phyloP scores from a whole-genome alignment of 805 yeast species.

The Ogataea sp. region DNA sequence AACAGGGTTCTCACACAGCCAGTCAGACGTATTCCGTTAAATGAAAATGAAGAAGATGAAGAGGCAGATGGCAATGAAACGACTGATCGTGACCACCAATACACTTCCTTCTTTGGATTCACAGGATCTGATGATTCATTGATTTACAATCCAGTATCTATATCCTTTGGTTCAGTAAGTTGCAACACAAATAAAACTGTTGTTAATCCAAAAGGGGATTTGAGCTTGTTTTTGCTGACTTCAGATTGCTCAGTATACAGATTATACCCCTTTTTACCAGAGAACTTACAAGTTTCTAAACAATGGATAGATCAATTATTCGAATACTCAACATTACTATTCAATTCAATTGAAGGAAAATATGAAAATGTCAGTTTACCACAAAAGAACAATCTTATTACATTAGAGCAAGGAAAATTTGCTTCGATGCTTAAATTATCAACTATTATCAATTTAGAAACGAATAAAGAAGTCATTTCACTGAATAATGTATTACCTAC shows the following conservation, averaged over 20 bases:
- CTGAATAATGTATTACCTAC: conserved; percentile 9
- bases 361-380: not conserved
- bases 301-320: conserved; percentile 21
- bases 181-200: no score
- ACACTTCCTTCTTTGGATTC: conserved; percentile 7
- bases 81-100: conserved; percentile 3
- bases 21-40: conserved; percentile 2
- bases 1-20: conserved; percentile 20
- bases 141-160: conserved; percentile 30
- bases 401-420: not conserved
- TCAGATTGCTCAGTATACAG: conserved; percentile 52
- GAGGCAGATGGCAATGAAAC: conserved; percentile 2
- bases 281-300: conserved; percentile 28
- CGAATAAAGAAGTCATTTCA: conserved; percentile 4
- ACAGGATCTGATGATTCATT: not conserved
- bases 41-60: not conserved
- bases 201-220: conserved; percentile 31
- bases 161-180: conserved; percentile 34
- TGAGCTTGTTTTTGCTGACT: conserved; percentile 46
- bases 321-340: conserved; percentile 15
- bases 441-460: conserved; percentile 8
- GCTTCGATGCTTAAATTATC: conserved; percentile 19
- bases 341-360: not conserved
- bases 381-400: not conserved
- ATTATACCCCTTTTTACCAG: conserved; percentile 59